Evolutionary conservation across 495 filamentous ascomycete genomes (phyloP), one percentile per base, ranked within the genome.

Genomic region (Elaphomyces granulatus): DNA sequence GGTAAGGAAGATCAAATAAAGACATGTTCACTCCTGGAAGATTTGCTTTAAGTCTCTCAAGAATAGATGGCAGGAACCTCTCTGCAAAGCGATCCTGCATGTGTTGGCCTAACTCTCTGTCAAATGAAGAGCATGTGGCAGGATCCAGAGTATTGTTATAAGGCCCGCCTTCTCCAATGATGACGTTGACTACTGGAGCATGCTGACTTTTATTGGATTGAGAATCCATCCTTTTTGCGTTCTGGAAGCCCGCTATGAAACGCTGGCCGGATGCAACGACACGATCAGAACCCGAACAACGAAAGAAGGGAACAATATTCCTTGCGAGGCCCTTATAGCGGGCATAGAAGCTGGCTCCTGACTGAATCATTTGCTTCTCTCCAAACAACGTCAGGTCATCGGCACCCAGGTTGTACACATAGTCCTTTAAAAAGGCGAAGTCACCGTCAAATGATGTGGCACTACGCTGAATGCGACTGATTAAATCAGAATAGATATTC

Each of bases 141-240:
- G 84, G 78, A 45, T 77, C 74, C 1, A 94, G 69, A 7, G 81
- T 83, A 48, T 92, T 92, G 57, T 94, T 92, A 20, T 61, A 66
- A 3, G 64, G 70, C 2, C 58, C 43, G 1, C 55, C 63, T 54
- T 88, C 82, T 10, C 69, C 64, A 39, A 92, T 79, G 19, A 78
- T 47, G 8, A 87, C 53, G 34, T 77, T 74, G 40, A 70, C 48
- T 14, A 70, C 70, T 0, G 78, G 77, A 21, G 64, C 67, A 3
- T 45, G 33, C 19, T 64, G 56, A 12, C 49, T 37, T 3, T 44
- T 38, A n/a, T 60, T 36, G 3, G 63, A 47, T 7, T 45, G 16
- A 7, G 50, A 36, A 45, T 79, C 69, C 9, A 56, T 44, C 2
- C 52, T 35, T 35, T 76, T 76, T 1, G 75, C 74, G 3, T 63